Percentiles rank a stretch among this genome's conserved stretches.
These are phyloP conservation scores for Taphrina wiesneri DNA, from an alignment of 1,139 yeast genomes.

Conservation along the genomic window DNA sequence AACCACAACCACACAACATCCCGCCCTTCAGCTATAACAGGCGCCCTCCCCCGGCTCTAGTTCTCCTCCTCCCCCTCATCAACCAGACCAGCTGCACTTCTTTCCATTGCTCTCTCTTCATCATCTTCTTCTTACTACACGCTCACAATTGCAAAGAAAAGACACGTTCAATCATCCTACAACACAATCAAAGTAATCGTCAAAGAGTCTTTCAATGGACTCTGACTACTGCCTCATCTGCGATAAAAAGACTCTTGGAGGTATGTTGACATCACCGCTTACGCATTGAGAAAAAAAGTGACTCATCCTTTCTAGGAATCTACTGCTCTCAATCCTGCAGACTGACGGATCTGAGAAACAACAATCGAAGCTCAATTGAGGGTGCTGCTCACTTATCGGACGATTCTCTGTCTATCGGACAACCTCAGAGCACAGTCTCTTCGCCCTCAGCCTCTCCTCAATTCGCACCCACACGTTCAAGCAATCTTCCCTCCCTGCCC, in stretches of 20 bases:
- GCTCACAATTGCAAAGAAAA: not conserved
- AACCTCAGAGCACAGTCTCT: not conserved
- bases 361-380: not conserved
- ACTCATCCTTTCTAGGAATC: slow-evolving; percentile 20
- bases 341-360: slow-evolving; percentile 6
- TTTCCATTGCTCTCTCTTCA: not conserved
- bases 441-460: slow-evolving; percentile 22
- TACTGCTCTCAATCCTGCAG: slow-evolving; percentile 33
- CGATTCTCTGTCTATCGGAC: not conserved
- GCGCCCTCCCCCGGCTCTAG: not conserved
- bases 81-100: not conserved
- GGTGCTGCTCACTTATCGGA: not conserved
- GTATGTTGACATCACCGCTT: not conserved
- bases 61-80: not conserved
- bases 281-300: not conserved
- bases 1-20: not conserved
- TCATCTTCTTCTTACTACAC: not conserved
- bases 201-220: slow-evolving; percentile 8
- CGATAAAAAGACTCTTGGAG: slow-evolving; percentile 31
- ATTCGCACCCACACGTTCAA: slow-evolving; percentile 15
- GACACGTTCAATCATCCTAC: not conserved
- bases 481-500: slow-evolving; percentile 25
- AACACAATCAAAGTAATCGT: not conserved
- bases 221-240: slow-evolving; percentile 35
- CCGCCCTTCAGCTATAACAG: not conserved